phyloP scores from a whole-genome alignment of 2,329 filamentous ascomycete species.

The Fusarium drepaniforme region DNA sequence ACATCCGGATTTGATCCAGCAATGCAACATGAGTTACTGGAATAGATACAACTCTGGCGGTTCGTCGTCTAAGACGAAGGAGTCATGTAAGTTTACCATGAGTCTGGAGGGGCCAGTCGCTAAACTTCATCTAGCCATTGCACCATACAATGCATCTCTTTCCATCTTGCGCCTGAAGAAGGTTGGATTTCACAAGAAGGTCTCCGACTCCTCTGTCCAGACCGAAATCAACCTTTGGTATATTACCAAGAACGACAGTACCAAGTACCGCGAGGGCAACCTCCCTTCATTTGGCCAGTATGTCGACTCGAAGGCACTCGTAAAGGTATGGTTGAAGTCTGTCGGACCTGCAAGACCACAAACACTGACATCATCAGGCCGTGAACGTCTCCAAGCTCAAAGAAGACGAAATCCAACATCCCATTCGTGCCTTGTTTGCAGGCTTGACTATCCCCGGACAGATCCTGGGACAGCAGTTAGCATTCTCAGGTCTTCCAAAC shows the following conservation, averaged over 20 bases:
- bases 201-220: neutral
- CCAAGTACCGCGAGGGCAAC: neutral
- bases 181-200: neutral
- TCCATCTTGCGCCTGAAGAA: neutral
- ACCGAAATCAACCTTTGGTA: neutral
- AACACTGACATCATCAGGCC: constrained; percentile 9
- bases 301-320: neutral
- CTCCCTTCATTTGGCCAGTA: neutral
- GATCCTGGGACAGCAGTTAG: constrained; percentile 26
- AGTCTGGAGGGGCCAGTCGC: neutral
- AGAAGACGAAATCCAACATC: neutral
- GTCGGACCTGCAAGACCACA: neutral
- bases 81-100: neutral
- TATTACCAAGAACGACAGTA: neutral
- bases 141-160: neutral
- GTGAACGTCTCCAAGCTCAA: neutral
- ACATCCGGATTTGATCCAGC: neutral
- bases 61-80: neutral
- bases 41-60: neutral
- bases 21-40: neutral
- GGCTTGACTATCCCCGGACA: constrained; percentile 22
- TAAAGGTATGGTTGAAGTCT: neutral
- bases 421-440: constrained; percentile 7
- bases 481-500: constrained; percentile 37
- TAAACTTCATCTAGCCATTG: neutral